Conservation (phyloP, 1,284 basidiomycete species). For the Moniliella sp. region DNA sequence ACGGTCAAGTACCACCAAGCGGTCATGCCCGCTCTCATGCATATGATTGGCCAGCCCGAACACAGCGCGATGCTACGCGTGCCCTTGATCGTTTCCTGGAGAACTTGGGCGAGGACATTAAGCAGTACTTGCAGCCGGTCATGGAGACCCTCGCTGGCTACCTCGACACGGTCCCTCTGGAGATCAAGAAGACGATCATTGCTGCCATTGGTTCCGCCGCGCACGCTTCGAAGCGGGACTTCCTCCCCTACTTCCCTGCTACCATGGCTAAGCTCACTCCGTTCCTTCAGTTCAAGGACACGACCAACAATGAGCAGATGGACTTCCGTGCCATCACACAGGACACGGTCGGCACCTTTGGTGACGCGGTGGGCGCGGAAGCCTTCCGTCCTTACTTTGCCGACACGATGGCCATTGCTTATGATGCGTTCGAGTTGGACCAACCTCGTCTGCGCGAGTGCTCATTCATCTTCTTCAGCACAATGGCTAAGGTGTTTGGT, state of each 20-base stretch:
- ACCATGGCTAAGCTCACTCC: constrained; percentile 74
- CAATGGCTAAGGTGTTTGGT: constrained; percentile 85
- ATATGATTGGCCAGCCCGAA: constrained; percentile 65
- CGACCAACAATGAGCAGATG: constrained; percentile 57
- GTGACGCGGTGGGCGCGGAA: constrained; percentile 85
- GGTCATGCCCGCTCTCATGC: constrained; percentile 50
- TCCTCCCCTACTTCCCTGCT: constrained; percentile 82
- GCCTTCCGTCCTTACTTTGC: constrained; percentile 84
- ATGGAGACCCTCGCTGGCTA: constrained; percentile 95
- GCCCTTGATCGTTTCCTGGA: constrained; percentile 91
- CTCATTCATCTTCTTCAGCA: constrained; percentile 93
- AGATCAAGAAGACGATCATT: constrained; percentile 88
- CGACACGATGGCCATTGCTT: constrained; percentile 83
- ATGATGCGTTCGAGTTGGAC: constrained; percentile 69
- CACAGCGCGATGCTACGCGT: constrained; percentile 78
- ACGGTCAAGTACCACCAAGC: constrained; percentile 61
- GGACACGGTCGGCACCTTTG: constrained; percentile 91
- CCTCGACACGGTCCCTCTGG: too few species aligned
- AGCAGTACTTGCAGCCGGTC: constrained; percentile 73
- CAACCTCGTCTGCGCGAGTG: constrained; percentile 72
- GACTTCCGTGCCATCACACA: constrained; percentile 88
- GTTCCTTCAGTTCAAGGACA: constrained; percentile 53
- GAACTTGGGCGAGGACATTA: constrained; percentile 73
- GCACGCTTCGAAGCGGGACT: constrained; percentile 75
- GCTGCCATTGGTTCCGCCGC: constrained; percentile 95